Base-by-base conservation (phyloP, 768 basidiomycete species). In the Termitomyces sp. region DNA sequence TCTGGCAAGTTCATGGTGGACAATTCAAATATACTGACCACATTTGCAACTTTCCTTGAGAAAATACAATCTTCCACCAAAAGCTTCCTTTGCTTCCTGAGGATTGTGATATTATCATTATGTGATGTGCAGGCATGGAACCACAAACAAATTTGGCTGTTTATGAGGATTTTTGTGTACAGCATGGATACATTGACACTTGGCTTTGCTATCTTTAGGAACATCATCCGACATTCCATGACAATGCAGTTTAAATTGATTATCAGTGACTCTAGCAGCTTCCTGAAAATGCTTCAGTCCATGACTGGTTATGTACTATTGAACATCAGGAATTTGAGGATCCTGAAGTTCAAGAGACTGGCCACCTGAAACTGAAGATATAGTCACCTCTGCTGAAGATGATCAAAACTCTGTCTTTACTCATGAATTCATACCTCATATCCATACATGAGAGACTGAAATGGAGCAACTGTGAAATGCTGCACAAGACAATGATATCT, bases 41-140 rank as follows among this genome's bases (percentile, higher is more conserved):
- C 30, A 32, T 47, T 9, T 58, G 57, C 43, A 58, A 58, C 33
- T 53, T 58, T 46, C 51, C 51, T 20, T 2, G 30, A 0, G 33
- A 58, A 20, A 53, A 32, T 26, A 30, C 51, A 16, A 13, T 52
- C 13, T 53, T 58, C 2, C 48, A 50, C 22, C 7, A 6, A 6
- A 50, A 36, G 20, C 48, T 50, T 34, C 48, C 48, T 50, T 34
- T 50, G 4, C 49, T 37, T 14, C 49, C 34, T n/a, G 50, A 52
- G 53, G 30, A 40, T 8, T 40, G 39, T 40, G 39, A 40, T 9
- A n/a, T 40, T 40, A 40, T 40, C n/a, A 40, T 40, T n/a, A 20
- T 40, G 39, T 9, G 6, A n/a, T 4, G n/a, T 8, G n/a, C 39
- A n/a, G 39, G n/a, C 5, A 16, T 40, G 18, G 39, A 40, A n/a